Base-by-base conservation (phyloP, 371 early-diverging fungal genomes). In the Blakeslea trispora region DNA sequence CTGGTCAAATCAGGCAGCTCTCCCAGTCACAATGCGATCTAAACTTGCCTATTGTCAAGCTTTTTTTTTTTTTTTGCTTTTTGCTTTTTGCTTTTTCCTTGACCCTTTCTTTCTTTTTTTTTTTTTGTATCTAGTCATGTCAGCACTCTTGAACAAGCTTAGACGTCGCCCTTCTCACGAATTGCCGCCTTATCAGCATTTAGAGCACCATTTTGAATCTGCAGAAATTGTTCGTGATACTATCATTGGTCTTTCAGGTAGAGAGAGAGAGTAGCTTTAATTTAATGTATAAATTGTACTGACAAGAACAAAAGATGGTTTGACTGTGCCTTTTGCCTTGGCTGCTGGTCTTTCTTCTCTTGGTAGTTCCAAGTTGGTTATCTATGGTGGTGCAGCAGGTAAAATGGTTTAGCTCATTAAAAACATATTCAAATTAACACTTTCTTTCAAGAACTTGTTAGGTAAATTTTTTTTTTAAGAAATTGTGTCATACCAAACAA, bases 251-350 rank as follows among this genome's bases (percentile, higher is more conserved):
- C 74, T 90, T 43, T 86, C 88, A 22, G 78, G 78, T 74, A 67
- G 49, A 19, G 22, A 21, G 15, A 3, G 21, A 4, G 14, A 48
- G n/a, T n/a, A 46, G 39, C 46, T 3, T n/a, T 19, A 22, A 17
- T n/a, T 32, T 21, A 15, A 44, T 15, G 15, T 24, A 8, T 45
- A 3, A 1, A 32, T 45, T 31, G 14, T 40, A 31, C n/a, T 21
- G 24, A 24, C 11, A n/a, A 23, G 6, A 19, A 6, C 10, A 28
- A 5, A 28, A 17, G 90, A 88, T 71, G 90, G 90, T 15, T 76
- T 90, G 32, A 90, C 89, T 7, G 90, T 88, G 7, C 90, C 90
- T 13, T 90, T 90, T 71, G 90, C 90, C 19, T 71, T 90, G 45
- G 87, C 90, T 35, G 90, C 90, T 5, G 90, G 89, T 44, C 74